Conservation (phyloP, 2,329 filamentous ascomycete species). For the Venturia asperata region DNA sequence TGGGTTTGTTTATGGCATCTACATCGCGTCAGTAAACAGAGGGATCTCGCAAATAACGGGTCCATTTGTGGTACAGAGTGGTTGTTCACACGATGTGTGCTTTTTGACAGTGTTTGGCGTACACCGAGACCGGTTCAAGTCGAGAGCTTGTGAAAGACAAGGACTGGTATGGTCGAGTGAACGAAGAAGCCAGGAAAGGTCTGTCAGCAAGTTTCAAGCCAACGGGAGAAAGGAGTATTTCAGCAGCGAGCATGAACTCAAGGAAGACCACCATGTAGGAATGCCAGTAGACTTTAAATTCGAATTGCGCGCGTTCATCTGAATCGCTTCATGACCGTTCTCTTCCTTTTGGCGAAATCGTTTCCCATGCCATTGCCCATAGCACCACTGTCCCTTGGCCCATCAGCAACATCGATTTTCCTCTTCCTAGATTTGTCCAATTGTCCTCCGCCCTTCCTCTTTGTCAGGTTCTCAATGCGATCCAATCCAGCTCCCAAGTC, state of each 20-base stretch:
- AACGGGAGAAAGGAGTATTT: not conserved
- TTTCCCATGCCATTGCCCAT: conserved; percentile 56
- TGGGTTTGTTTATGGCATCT: not conserved
- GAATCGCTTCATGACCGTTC: conserved; percentile 29
- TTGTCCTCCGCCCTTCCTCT: conserved; percentile 55
- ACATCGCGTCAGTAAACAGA: not conserved
- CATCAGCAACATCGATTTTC: conserved; percentile 55
- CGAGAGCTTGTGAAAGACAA: not conserved
- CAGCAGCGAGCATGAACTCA: not conserved
- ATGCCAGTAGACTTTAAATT: conserved; percentile 5
- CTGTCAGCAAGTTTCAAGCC: not conserved
- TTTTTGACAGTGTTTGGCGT: not conserved
- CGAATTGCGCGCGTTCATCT: not conserved
- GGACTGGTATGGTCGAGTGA: not conserved
- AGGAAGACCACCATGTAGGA: not conserved
- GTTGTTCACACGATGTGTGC: not conserved
- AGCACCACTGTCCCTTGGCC: conserved; percentile 57
- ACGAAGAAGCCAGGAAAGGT: not conserved
- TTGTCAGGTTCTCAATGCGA: conserved; percentile 76
- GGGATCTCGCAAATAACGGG: not conserved
- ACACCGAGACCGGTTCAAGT: not conserved
- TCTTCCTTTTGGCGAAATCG: conserved; percentile 63
- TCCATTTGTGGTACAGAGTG: not conserved
- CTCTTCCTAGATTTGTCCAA: conserved; percentile 85
- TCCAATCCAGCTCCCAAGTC: conserved; percentile 78